Base-by-base conservation (phyloP, 176 grass and related monocot species). In the Secale cereale region DNA sequence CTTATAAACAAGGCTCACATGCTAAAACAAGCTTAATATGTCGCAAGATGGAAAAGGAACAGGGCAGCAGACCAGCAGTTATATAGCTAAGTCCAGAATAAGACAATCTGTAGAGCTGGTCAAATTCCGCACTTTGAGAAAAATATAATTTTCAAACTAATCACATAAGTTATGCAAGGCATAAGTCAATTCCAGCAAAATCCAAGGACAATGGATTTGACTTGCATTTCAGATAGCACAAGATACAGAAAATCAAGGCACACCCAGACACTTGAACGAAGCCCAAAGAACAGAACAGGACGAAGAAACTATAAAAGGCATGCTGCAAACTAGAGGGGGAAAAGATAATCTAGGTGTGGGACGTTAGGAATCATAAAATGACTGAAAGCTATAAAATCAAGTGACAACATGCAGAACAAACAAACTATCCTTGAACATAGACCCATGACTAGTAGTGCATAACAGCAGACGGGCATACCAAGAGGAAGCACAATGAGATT, bases 211-310 rank as follows among this genome's bases (percentile, higher is more conserved):
- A 63, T 25, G 39, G 62, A 82, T 71, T 82, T n/a, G 16, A 31
- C 7, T 68, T 63, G 15, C 23, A 41, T 40, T 86, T 76, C 10
- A 60, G 57, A 78, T 41, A 54, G 29, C 8, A 16, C 15, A 73
- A 70, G 71, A 72, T 70, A 78, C 33, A n/a, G 10, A 89, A 85
- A 70, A 75, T 52, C 50, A 90, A 77, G 48, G 43, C 5, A 50
- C 5, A 26, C 32, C 46, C 28, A 84, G 8, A 76, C 12, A 85
- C 2, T 61, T 31, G 40, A 74, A 56, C 39, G 1, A 50, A 69
- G 19, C 43, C 33, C 8, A 15, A 17, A 19, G 31, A 73, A 60
- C 67, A 82, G 8, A 17, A 30, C 17, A 65, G 23, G 23, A 46
- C 15, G 48, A 89, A 76, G 26, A 54, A 77, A 19, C 16, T 70